Percentiles rank a stretch among this genome's conserved stretches.
Conservation (phyloP, 257 asterid species). For the Sherardia arvensis region DNA sequence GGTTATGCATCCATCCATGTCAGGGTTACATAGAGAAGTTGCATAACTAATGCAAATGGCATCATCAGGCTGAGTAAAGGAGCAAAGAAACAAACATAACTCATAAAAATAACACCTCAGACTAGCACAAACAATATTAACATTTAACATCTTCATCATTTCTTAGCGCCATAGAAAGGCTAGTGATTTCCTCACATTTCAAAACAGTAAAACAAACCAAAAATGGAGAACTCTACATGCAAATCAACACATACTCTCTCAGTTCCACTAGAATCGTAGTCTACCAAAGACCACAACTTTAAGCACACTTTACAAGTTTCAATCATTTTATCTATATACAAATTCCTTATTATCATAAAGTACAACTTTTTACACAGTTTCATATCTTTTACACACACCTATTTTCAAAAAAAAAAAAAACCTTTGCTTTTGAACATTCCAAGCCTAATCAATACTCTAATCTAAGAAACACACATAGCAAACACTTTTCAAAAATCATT, state of each 20-base stretch:
- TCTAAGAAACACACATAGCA: too few species aligned
- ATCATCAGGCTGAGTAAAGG: slow-evolving; percentile 1
- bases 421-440: too few species aligned
- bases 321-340: too few species aligned
- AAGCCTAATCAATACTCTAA: too few species aligned
- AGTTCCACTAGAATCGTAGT: not conserved
- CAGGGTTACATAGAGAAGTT: slow-evolving; percentile 5
- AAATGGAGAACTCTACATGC: not conserved
- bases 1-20: slow-evolving; percentile 3
- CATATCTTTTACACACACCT: too few species aligned
- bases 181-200: not conserved
- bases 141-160: not conserved
- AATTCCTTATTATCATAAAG: too few species aligned
- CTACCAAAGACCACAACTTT: not conserved
- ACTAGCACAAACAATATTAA: not conserved
- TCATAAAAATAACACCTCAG: not conserved
- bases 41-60: not conserved
- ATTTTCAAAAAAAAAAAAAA: too few species aligned
- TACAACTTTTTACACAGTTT: not conserved
- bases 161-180: not conserved
- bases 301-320: not conserved
- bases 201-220: not conserved
- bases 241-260: not conserved
- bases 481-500: not conserved
- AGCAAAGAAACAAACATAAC: not conserved